Evolutionary conservation across 1,284 basidiomycete genomes (phyloP), one percentile per base, ranked within the genome.

Genomic region (Flammula alnicola): DNA sequence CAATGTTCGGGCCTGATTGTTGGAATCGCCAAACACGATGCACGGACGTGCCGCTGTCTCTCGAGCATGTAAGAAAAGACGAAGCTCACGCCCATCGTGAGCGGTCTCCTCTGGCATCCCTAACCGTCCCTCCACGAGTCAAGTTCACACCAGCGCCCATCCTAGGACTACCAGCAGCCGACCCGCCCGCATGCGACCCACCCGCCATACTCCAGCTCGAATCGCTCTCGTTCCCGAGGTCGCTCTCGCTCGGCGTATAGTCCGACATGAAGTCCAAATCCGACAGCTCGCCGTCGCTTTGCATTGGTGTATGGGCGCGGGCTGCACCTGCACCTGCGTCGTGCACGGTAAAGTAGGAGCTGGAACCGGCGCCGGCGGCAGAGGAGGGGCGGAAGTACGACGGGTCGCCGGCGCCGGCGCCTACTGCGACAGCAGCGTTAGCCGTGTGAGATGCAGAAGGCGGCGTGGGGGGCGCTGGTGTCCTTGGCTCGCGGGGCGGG

Each of bases 221-320:
- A 30, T 58, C 59, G 33, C 56, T 57, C 27, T 53, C 55, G 16
- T 53, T 48, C 19, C 44, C 54, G 9, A 54, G 37, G 47, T 56
- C 51, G 2, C 55, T 49, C 44, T 59, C 59, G 45, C 48, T 57
- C 3, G 52, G 47, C 12, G 44, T 41, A 17, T 54, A 59, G 29
- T 62, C 60, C 2, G 58, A 60, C 49, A 62, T 49, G 11, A 62
- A 52, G 44, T 62, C 60, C 7, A 62, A 30, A 29, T 62, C 60
- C 5, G 57, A 61, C 25, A 59, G 43, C 22, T 57, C 58, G 29
- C 46, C 47, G 26, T 52, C 54, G 33, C 51, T 52, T 14, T 44
- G 48, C 20, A 35, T 19, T 16, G 23, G 40, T 3, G 31, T 16
- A 17, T 10, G 17, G 3, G 19, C 35, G 6, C 35, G 11, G 3